Evolutionary conservation across 805 yeast genomes (phyloP).

Genomic region (Pachysolen tannophilus): DNA sequence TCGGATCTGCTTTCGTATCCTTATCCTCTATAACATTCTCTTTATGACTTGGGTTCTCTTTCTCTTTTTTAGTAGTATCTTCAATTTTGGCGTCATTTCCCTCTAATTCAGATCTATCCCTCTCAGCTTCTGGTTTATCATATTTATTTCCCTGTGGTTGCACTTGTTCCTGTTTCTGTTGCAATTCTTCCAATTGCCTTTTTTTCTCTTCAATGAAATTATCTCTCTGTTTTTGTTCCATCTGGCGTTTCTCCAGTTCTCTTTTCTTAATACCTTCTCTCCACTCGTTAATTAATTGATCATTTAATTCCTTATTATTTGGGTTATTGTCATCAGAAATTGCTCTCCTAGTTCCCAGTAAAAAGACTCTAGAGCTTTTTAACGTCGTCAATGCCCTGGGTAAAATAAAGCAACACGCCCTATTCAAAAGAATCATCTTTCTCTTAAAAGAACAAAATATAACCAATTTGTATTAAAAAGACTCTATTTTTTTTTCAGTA

Average conservation of each 20-base stretch:
- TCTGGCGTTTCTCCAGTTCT: slow-evolving; percentile 5
- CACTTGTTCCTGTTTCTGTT: neutral
- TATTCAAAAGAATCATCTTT: no score
- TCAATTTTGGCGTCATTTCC: neutral
- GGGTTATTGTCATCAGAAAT: neutral
- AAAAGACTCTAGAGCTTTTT: no score
- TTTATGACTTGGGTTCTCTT: neutral
- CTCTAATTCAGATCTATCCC: slow-evolving; percentile 2
- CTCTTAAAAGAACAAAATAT: no score
- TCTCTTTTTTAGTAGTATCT: neutral
- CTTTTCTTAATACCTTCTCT: slow-evolving; percentile 8
- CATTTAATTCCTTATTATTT: slow-evolving; percentile 5
- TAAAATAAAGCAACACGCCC: no score
- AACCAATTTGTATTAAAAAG: no score
- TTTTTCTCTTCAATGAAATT: slow-evolving; percentile 7
- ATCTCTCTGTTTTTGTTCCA: slow-evolving; percentile 1
- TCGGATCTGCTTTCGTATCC: slow-evolving; percentile 3
- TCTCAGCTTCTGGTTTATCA: neutral
- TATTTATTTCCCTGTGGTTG: neutral
- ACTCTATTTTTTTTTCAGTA: no score
- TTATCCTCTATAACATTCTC: neutral
- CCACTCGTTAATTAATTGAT: slow-evolving; percentile 7
- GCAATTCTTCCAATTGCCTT: slow-evolving; percentile 4
- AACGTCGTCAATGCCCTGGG: no score
- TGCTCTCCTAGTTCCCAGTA: no score